These are phyloP conservation scores for Xylaria sp. DNA, from an alignment of 2,329 filamentous ascomycete species.

Conservation along the genomic window DNA sequence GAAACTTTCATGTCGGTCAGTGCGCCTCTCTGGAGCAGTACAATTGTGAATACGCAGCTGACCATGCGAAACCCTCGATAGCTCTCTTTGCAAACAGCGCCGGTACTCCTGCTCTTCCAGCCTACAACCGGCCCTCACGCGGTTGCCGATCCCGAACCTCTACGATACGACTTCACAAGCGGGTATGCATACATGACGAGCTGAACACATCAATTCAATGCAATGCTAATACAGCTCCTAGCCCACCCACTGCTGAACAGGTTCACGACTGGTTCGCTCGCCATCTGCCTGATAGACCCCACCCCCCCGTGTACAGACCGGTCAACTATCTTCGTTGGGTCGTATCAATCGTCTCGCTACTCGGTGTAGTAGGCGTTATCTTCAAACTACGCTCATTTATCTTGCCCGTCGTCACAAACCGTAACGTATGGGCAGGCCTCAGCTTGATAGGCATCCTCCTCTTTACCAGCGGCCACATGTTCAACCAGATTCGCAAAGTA, in stretches of 20 bases:
- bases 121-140: slow-evolving; percentile 86
- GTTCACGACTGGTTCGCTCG: slow-evolving; percentile 82
- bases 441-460: slow-evolving; percentile 89
- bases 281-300: slow-evolving; percentile 80
- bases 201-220: slow-evolving; percentile 19
- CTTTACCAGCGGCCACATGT: slow-evolving; percentile 98
- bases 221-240: slow-evolving; percentile 52
- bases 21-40: slow-evolving; percentile 26
- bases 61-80: slow-evolving; percentile 53
- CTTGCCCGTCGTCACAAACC: slow-evolving; percentile 83
- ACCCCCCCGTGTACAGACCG: slow-evolving; percentile 82
- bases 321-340: slow-evolving; percentile 86
- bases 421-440: slow-evolving; percentile 92
- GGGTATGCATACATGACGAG: slow-evolving; percentile 67
- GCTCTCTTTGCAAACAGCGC: slow-evolving; percentile 94
- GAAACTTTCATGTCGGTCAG: slow-evolving; percentile 86
- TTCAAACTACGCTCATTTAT: slow-evolving; percentile 82
- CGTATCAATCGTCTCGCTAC: slow-evolving; percentile 72
- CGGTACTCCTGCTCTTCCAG: slow-evolving; percentile 87
- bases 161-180: slow-evolving; percentile 85
- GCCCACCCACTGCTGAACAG: slow-evolving; percentile 79
- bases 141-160: slow-evolving; percentile 72
- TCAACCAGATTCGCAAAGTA: slow-evolving; percentile 96
- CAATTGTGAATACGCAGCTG: slow-evolving; percentile 20
- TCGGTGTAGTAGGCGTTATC: slow-evolving; percentile 75